phyloP scores from a whole-genome alignment of 805 yeast genomes.

The Danielozyma ontarioensis region DNA sequence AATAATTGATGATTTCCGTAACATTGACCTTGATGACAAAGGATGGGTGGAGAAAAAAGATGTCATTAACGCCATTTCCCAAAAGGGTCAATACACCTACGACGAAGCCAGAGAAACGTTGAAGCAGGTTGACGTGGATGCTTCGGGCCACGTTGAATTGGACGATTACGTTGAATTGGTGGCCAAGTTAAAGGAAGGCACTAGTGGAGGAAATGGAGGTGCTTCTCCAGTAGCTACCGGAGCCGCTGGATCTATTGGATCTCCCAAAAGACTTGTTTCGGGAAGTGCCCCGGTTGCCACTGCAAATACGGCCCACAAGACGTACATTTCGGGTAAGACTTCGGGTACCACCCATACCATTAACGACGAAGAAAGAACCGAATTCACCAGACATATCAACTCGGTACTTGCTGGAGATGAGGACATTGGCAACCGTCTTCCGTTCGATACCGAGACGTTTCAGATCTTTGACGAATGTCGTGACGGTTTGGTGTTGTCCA shows the following conservation, averaged over 20 bases:
- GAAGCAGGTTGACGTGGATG: slow-evolving; percentile 87
- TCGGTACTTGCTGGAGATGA: slow-evolving; percentile 85
- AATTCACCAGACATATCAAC: slow-evolving; percentile 94
- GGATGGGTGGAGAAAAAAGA: slow-evolving; percentile 94
- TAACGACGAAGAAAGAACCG: slow-evolving; percentile 93
- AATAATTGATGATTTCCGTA: slow-evolving; percentile 80
- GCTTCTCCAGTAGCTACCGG: slow-evolving; percentile 12
- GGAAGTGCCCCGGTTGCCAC: slow-evolving; percentile 37
- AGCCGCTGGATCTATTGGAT: slow-evolving; percentile 15
- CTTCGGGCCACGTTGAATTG: slow-evolving; percentile 93
- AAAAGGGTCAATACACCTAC: slow-evolving; percentile 74
- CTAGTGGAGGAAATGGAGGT: slow-evolving; percentile 12
- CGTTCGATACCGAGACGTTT: slow-evolving; percentile 89
- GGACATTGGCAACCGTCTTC: slow-evolving; percentile 78
- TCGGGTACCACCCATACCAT: slow-evolving; percentile 94
- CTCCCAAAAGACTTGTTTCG: slow-evolving; percentile 18
- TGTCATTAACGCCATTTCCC: slow-evolving; percentile 77
- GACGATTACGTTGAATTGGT: slow-evolving; percentile 88
- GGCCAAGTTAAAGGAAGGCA: slow-evolving; percentile 65
- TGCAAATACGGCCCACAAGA: slow-evolving; percentile 49
- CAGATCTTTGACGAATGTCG: slow-evolving; percentile 95
- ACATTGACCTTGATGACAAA: slow-evolving; percentile 81
- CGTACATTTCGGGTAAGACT: slow-evolving; percentile 79
- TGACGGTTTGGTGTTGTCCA: slow-evolving; percentile 89
- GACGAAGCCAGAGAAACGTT: slow-evolving; percentile 93